Conservation (phyloP, 139 green algal species). For the Yamagishiella unicocca region DNA sequence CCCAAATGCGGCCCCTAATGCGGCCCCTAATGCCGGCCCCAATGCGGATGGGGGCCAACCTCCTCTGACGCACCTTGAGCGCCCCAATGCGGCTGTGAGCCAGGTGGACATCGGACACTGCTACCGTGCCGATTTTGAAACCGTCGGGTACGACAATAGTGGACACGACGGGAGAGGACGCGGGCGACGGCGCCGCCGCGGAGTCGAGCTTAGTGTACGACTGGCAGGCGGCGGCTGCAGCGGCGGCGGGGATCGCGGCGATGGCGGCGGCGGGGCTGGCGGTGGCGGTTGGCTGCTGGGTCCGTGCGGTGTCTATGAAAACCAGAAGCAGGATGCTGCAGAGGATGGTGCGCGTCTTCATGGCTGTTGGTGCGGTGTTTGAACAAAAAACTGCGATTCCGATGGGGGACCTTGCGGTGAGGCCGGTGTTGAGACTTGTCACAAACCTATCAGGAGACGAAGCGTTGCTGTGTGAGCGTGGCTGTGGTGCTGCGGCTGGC, state of each 20-base stretch:
- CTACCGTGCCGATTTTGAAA: background rate
- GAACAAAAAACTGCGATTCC: no score
- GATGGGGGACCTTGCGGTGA: no score
- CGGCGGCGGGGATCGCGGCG: background rate
- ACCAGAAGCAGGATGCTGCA: background rate
- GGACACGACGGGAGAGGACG: background rate
- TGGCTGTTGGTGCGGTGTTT: background rate
- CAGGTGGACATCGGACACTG: background rate
- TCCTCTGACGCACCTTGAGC: background rate
- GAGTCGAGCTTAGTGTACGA: background rate
- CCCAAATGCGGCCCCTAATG: no score
- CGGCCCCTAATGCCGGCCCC: no score
- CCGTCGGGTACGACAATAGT: background rate
- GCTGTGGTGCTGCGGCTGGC: no score
- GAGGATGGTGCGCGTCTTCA: constrained; percentile 27
- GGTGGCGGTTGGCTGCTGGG: background rate
- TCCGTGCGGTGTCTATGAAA: background rate
- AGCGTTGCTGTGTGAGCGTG: no score
- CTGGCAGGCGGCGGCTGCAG: background rate
- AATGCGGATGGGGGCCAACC: no score
- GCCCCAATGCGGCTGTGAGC: background rate
- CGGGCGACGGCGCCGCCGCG: background rate
- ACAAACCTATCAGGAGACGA: no score
- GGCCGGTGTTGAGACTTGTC: no score
- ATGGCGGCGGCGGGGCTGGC: background rate